Conservation (phyloP, 352 stramenopile species). For the Globisporangium heterothallicum region DNA sequence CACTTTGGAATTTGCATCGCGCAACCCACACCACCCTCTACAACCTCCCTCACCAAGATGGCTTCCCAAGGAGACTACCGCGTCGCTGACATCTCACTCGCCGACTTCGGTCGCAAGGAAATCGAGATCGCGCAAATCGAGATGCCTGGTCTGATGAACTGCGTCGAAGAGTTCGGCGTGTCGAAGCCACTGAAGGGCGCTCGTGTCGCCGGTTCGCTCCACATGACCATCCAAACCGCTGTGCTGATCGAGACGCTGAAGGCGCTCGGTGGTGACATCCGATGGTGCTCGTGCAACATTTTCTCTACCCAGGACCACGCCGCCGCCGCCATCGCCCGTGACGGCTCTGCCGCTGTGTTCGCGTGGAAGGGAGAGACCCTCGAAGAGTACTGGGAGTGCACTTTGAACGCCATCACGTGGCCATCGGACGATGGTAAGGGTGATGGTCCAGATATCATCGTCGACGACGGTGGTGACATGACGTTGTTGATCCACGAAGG, state of each 20-base stretch:
- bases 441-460: slow-evolving; percentile 96
- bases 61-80: slow-evolving; percentile 69
- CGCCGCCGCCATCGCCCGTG: slow-evolving; percentile 94
- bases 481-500: slow-evolving; percentile 98
- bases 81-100: slow-evolving; percentile 97
- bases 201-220: slow-evolving; percentile 93
- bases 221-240: slow-evolving; percentile 99
- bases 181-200: slow-evolving; percentile 87
- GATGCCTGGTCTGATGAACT: slow-evolving; percentile 98
- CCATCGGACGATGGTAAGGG: slow-evolving; percentile 95
- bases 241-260: slow-evolving; percentile 99
- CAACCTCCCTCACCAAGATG: slow-evolving; percentile 26
- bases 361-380: slow-evolving; percentile 99
- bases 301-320: slow-evolving; percentile 99
- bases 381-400: slow-evolving; percentile 99
- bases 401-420: slow-evolving; percentile 97
- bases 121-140: slow-evolving; percentile 98
- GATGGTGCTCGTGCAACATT: slow-evolving; percentile 99
- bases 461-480: slow-evolving; percentile 99
- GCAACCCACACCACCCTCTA: slow-evolving; percentile 15
- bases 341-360: slow-evolving; percentile 95
- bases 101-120: slow-evolving; percentile 98
- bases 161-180: slow-evolving; percentile 88
- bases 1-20: slow-evolving; percentile 17
- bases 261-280: slow-evolving; percentile 93